phyloP scores from a whole-genome alignment of 441 rosid genomes.

The Adansonia rubrostipa region DNA sequence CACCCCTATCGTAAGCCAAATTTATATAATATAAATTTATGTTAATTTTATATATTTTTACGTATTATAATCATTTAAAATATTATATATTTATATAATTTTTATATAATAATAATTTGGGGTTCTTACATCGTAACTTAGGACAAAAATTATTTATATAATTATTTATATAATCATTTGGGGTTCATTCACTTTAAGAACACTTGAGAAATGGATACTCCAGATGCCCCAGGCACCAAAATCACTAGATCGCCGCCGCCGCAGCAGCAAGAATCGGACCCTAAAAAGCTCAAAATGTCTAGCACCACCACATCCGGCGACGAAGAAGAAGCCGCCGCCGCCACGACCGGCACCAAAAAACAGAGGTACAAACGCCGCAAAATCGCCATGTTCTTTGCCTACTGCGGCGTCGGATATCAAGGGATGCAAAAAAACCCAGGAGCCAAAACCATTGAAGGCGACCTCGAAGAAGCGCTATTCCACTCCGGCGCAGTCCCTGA shows the following conservation, averaged over 20 bases:
- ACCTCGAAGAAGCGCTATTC: slow-evolving; percentile 88
- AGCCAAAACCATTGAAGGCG: slow-evolving; percentile 95
- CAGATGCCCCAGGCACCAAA: slow-evolving; percentile 31
- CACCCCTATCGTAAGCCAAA: no score
- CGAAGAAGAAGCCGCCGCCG: slow-evolving; percentile 29
- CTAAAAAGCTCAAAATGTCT: slow-evolving; percentile 65
- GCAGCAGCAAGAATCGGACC: slow-evolving; percentile 51
- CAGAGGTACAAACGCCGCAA: slow-evolving; percentile 80
- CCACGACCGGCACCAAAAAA: slow-evolving; percentile 38
- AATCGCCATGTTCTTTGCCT: slow-evolving; percentile 85
- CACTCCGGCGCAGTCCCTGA: slow-evolving; percentile 82
- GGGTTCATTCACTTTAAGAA: not conserved
- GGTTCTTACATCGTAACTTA: no score
- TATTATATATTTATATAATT: no score
- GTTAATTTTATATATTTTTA: no score
- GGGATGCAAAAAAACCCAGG: slow-evolving; percentile 98
- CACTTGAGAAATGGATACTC: slow-evolving; percentile 43
- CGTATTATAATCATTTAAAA: no score
- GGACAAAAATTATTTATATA: no score
- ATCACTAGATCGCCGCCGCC: slow-evolving; percentile 28
- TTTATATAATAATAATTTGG: no score
- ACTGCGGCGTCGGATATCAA: slow-evolving; percentile 95
- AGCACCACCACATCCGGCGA: slow-evolving; percentile 48
- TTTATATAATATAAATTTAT: no score
- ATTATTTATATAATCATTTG: no score